Evolutionary conservation across 306 rosid species (phyloP).

Genomic region (Cyamopsis tetragonoloba): DNA sequence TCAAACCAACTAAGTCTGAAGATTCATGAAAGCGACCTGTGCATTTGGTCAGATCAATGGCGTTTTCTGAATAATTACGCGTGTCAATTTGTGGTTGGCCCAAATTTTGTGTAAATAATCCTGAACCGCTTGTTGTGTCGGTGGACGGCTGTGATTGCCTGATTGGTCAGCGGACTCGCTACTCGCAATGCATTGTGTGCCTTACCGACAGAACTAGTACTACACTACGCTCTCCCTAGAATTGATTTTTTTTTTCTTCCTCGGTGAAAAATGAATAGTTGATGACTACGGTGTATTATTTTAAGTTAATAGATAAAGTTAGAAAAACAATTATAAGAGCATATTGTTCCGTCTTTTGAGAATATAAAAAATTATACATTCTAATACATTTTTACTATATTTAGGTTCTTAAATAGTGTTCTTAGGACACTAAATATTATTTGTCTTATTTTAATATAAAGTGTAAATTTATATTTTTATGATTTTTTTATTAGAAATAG

Average conservation of each 20-base stretch:
- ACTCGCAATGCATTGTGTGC: background rate
- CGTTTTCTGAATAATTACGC: background rate
- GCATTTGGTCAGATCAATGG: slow-evolving; percentile 15
- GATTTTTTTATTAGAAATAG: no score
- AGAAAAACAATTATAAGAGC: no score
- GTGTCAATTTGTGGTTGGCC: background rate
- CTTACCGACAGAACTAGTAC: slow-evolving; percentile 1
- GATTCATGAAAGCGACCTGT: slow-evolving; percentile 31
- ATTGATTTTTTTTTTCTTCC: background rate
- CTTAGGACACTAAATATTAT: no score
- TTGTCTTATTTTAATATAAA: no score
- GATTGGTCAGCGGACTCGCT: background rate
- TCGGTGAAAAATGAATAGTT: no score
- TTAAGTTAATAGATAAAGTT: no score
- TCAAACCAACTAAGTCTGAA: slow-evolving; percentile 32
- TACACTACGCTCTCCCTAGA: background rate
- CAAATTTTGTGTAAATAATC: background rate
- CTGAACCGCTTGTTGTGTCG: slow-evolving; percentile 13
- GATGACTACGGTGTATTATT: no score
- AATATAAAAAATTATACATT: no score
- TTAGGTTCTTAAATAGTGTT: no score
- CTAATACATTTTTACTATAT: no score
- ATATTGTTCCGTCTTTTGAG: no score
- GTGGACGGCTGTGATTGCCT: slow-evolving; percentile 5
- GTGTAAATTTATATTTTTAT: no score